Conservation (phyloP, 106 monocot species). For the Xerophyta viscosa region DNA sequence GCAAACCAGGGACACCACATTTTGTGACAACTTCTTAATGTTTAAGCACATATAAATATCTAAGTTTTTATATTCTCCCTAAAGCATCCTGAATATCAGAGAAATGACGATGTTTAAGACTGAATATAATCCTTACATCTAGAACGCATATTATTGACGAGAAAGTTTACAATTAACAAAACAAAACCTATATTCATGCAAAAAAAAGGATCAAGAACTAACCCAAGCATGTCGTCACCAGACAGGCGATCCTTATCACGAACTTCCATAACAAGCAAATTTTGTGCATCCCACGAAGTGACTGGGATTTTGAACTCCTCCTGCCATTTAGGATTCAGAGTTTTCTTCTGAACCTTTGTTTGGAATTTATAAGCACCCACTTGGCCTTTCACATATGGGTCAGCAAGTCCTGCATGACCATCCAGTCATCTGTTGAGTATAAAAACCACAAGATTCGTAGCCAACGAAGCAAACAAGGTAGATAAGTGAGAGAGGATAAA, state of each 20-base stretch:
- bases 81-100: no score
- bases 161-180: neutral
- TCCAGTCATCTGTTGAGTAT: neutral
- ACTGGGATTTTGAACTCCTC: slow-evolving; percentile 88
- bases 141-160: neutral
- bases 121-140: no score
- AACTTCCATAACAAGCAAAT: slow-evolving; percentile 55
- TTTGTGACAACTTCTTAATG: no score
- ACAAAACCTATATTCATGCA: neutral
- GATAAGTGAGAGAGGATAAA: slow-evolving; percentile 1
- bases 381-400: slow-evolving; percentile 86
- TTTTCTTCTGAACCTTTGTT: slow-evolving; percentile 77
- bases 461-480: neutral
- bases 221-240: slow-evolving; percentile 77
- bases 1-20: no score
- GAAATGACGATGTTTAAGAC: no score
- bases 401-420: slow-evolving; percentile 53
- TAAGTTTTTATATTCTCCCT: no score
- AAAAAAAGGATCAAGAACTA: slow-evolving; percentile 1
- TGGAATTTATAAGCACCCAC: slow-evolving; percentile 63
- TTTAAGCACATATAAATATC: no score
- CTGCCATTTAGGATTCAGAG: slow-evolving; percentile 70
- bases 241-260: slow-evolving; percentile 84
- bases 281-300: slow-evolving; percentile 72
- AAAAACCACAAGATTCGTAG: neutral